Conservation (phyloP, 2,329 filamentous ascomycete genomes). For the Hypoxylon rubiginosum region DNA sequence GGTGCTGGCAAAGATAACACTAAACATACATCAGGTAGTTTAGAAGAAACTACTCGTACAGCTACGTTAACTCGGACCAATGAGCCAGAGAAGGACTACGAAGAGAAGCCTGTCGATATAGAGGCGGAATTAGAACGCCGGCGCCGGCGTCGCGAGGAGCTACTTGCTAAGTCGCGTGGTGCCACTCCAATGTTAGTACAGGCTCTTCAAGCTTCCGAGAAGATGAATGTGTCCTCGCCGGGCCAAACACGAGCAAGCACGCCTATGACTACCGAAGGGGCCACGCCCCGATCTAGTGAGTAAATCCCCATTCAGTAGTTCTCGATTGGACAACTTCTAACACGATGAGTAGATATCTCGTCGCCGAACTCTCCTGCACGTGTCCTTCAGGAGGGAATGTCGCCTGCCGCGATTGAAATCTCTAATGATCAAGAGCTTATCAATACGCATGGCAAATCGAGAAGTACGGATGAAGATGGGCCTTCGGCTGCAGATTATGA, state of each 20-base stretch:
- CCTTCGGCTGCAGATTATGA: slow-evolving; percentile 85
- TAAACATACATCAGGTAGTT: slow-evolving; percentile 76
- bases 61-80: slow-evolving; percentile 46
- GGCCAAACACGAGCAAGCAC: slow-evolving; percentile 62
- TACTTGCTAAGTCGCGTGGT: slow-evolving; percentile 84
- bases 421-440: slow-evolving; percentile 76
- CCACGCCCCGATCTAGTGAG: slow-evolving; percentile 65
- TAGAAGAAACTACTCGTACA: slow-evolving; percentile 55
- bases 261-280: slow-evolving; percentile 54
- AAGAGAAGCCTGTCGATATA: slow-evolving; percentile 78
- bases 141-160: slow-evolving; percentile 85
- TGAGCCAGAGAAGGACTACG: slow-evolving; percentile 61
- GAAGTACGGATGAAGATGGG: slow-evolving; percentile 69
- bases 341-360: slow-evolving; percentile 43
- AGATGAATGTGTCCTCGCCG: slow-evolving; percentile 68
- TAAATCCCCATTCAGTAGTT: slow-evolving; percentile 20
- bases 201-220: slow-evolving; percentile 75
- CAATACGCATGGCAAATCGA: slow-evolving; percentile 66
- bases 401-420: slow-evolving; percentile 72
- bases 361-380: slow-evolving; percentile 58
- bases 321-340: slow-evolving; percentile 40
- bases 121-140: slow-evolving; percentile 87
- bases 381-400: slow-evolving; percentile 65
- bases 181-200: slow-evolving; percentile 81
- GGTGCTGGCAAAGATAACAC: slow-evolving; percentile 72